These are phyloP conservation scores for Emergomyces africanus DNA, from an alignment of 2,329 filamentous ascomycete genomes.

Conservation along the genomic window DNA sequence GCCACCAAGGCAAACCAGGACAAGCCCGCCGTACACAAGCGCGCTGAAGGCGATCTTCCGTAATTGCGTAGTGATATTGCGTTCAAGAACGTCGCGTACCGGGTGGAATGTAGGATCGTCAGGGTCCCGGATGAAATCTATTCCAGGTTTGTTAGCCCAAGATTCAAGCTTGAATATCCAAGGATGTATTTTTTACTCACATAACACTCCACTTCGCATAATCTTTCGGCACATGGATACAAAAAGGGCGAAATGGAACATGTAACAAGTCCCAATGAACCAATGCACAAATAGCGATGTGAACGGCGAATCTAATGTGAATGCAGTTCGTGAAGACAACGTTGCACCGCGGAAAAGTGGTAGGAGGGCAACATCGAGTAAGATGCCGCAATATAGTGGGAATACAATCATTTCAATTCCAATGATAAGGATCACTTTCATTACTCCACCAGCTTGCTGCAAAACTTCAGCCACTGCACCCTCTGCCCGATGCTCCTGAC, in stretches of 20 bases:
- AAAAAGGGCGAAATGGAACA: constrained; percentile 99
- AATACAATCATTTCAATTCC: constrained; percentile 99
- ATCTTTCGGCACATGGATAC: constrained; percentile 99
- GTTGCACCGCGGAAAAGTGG: constrained; percentile 78
- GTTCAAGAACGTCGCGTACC: constrained; percentile 88
- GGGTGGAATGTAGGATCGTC: constrained; percentile 98
- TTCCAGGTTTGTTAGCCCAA: constrained; percentile 2
- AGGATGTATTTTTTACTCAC: constrained; percentile 38
- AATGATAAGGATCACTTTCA: constrained; percentile 97
- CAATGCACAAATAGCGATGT: constrained; percentile 95
- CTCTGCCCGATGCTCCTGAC: constrained; percentile 48
- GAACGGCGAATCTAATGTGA: constrained; percentile 64
- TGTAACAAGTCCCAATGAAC: constrained; percentile 98
- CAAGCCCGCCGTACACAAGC: constrained; percentile 84
- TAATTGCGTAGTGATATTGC: constrained; percentile 81
- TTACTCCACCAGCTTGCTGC: constrained; percentile 86
- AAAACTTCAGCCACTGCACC: constrained; percentile 63
- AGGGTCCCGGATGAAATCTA: constrained; percentile 92
- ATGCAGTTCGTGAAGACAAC: constrained; percentile 61
- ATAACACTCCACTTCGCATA: constrained; percentile 85
- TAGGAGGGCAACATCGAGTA: constrained; percentile 77
- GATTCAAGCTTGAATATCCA: neutral
- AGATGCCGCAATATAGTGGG: constrained; percentile 83
- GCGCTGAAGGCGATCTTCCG: constrained; percentile 95
- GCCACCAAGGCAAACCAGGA: constrained; percentile 84